Base-by-base conservation (phyloP, 805 yeast genomes). In the Yamadazyma akitaensis region DNA sequence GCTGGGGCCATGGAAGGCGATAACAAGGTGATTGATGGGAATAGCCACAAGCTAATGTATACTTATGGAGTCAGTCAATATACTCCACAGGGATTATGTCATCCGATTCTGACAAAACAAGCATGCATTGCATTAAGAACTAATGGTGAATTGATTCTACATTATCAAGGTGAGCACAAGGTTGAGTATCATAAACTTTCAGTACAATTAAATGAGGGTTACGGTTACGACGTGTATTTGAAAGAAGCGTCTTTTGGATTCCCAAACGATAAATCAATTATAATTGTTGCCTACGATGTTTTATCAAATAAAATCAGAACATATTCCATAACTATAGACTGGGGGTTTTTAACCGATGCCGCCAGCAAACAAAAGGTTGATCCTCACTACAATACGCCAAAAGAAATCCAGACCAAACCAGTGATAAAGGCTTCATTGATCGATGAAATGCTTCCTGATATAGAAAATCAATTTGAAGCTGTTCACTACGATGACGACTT, bases 41-140 rank as follows among this genome's bases (percentile, higher is more conserved):
- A 38, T 4, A 38, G 60, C 7, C 63, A 35, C 16, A 24, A 49
- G 16, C 42, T 54, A 24, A 48, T 61, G 30, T 83, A 73, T 62
- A 65, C 62, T 8, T 88, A 85, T 59, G 76, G 77, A 2, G 81
- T 84, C 0, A 74, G 72, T 40, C 88, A 81, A 57, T 76, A 76
- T 49, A 77, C 75, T 55, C 73, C 88, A 0, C 67, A 69, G 46
- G 87, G 88, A 5, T 76, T 82, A 0, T 66, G 80, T 53, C 94
- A 87, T 62, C 94, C 96, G 3, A 64, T 81, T 19, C 62, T 76
- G 13, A 73, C 84, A 3, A 84, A 84, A 52, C 85, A 85, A 48
- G 94, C 91, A 2, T 81, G 89, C 55, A 64, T 87, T 19, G 81
- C 81, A 1, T 67, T 87, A 34, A 72, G 92, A 37, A 71, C 75